phyloP scores from a whole-genome alignment of 495 filamentous ascomycete species.

The Penicillium coffeae region DNA sequence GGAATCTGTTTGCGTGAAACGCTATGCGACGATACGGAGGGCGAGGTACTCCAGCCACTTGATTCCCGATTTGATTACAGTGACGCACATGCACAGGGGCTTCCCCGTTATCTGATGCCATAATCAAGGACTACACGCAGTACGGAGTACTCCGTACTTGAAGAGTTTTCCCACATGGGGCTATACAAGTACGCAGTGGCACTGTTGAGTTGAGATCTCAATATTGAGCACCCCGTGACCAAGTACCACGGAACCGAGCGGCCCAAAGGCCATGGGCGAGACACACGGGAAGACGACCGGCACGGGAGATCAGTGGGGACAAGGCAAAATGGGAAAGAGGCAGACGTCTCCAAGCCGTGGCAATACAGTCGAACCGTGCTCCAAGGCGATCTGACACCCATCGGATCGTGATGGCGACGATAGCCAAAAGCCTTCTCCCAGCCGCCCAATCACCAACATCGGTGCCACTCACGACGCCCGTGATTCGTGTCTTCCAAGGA shows the following conservation, averaged over 20 bases:
- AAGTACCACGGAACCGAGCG: constrained; percentile 4
- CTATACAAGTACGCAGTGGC: no score
- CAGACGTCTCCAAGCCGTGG: constrained; percentile 9
- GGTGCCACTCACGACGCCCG: constrained; percentile 4
- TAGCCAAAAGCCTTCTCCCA: constrained; percentile 12
- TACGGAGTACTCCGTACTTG: no score
- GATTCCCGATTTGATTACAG: no score
- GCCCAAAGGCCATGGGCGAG: constrained; percentile 2
- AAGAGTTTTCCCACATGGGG: no score
- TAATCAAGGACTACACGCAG: no score
- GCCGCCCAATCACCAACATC: constrained; percentile 14
- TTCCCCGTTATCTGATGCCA: no score
- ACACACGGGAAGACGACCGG: constrained; percentile 29
- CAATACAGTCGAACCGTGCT: constrained; percentile 23
- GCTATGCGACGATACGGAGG: no score
- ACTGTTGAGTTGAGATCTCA: background rate
- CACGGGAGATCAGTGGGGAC: constrained; percentile 40
- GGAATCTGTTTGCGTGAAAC: no score
- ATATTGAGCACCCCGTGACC: background rate
- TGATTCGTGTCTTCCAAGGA: constrained; percentile 12
- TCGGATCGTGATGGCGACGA: constrained; percentile 16
- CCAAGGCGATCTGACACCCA: constrained; percentile 20
- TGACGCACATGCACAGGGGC: no score
- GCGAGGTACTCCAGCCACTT: no score
- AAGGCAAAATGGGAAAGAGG: constrained; percentile 1